Percentiles rank a stretch among this genome's conserved stretches.
Evolutionary conservation across 352 stramenopile species (phyloP).

Genomic region (Globisporangium paddicum): DNA sequence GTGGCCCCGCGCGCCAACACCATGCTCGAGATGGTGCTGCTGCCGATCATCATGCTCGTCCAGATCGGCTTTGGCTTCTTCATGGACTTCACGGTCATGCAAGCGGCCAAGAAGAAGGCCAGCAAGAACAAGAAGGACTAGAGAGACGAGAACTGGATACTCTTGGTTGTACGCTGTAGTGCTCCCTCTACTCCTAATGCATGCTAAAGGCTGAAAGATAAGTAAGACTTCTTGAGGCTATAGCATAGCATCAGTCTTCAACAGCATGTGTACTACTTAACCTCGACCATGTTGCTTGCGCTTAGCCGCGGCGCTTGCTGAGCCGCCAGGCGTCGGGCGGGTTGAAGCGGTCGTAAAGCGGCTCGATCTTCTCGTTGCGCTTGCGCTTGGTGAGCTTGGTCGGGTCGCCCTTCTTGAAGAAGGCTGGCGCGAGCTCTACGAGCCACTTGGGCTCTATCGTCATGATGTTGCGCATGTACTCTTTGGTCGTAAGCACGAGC

Average conservation of each 20-base stretch:
- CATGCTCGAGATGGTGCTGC: conserved; percentile 59
- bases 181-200: too few species aligned
- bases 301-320: conserved; percentile 94
- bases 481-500: conserved; percentile 92
- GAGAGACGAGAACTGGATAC: neutral
- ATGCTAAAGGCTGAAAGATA: too few species aligned
- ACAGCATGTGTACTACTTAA: too few species aligned
- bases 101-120: conserved; percentile 44
- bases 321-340: conserved; percentile 96
- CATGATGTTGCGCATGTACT: conserved; percentile 99
- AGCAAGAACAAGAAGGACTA: conserved; percentile 62
- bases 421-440: conserved; percentile 94
- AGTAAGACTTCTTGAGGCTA: too few species aligned
- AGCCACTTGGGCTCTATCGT: conserved; percentile 99
- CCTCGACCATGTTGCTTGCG: too few species aligned
- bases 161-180: too few species aligned
- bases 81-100: conserved; percentile 75
- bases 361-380: conserved; percentile 99
- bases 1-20: conserved; percentile 69
- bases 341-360: conserved; percentile 98
- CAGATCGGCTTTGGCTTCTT: conserved; percentile 73
- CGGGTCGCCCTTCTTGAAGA: conserved; percentile 97
- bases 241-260: too few species aligned
- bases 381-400: conserved; percentile 98
- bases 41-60: conserved; percentile 58